Conservation (phyloP, 345 rosid genomes). For the Euphorbia pulcherrima region DNA sequence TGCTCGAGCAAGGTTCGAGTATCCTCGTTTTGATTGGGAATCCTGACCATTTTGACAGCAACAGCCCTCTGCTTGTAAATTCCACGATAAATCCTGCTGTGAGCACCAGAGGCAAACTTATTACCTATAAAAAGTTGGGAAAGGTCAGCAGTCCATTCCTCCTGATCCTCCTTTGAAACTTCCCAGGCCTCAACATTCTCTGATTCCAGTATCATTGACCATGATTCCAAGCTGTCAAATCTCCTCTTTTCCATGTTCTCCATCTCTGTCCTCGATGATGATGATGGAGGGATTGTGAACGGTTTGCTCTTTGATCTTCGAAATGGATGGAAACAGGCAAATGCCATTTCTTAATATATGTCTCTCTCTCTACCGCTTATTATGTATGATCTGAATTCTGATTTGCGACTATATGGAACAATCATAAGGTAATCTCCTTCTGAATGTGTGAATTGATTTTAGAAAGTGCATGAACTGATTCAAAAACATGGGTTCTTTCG, state of each 20-base stretch:
- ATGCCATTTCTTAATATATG: slow-evolving; percentile 43
- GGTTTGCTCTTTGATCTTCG: slow-evolving; percentile 52
- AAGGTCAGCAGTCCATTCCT: slow-evolving; percentile 98
- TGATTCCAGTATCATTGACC: slow-evolving; percentile 96
- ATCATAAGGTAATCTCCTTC: slow-evolving; percentile 57
- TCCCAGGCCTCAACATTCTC: slow-evolving; percentile 98
- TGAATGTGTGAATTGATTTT: slow-evolving; percentile 89
- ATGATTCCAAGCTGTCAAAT: slow-evolving; percentile 93
- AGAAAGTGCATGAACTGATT: slow-evolving; percentile 98
- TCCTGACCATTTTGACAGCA: slow-evolving; percentile 95
- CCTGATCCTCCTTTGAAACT: slow-evolving; percentile 73
- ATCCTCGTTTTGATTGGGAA: slow-evolving; percentile 78
- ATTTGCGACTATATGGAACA: slow-evolving; percentile 17
- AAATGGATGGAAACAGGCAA: slow-evolving; percentile 71
- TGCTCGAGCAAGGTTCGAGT: slow-evolving; percentile 78
- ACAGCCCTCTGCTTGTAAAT: slow-evolving; percentile 98
- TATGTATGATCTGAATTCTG: not conserved
- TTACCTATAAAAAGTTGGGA: slow-evolving; percentile 94
- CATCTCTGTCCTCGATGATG: slow-evolving; percentile 49
- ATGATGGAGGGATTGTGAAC: slow-evolving; percentile 48
- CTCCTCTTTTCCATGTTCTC: slow-evolving; percentile 84
- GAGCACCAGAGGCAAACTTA: slow-evolving; percentile 97
- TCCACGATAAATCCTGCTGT: slow-evolving; percentile 84
- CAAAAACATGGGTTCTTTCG: slow-evolving; percentile 67
- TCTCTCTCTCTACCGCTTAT: not conserved